Base-by-base conservation (phyloP, 768 basidiomycete species). In the Tephrocybe sp. region DNA sequence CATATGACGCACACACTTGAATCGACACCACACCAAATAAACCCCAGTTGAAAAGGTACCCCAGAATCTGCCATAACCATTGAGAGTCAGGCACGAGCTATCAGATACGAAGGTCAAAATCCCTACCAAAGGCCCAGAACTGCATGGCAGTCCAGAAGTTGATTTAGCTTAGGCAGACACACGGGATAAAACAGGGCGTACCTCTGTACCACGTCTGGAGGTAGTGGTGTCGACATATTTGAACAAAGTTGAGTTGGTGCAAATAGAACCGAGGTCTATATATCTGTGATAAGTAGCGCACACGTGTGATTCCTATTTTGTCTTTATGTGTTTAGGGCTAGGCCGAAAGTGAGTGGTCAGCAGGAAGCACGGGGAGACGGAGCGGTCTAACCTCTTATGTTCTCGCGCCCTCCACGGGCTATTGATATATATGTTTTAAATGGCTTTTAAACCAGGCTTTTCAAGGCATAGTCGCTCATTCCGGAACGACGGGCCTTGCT, bases 21-120 rank as follows among this genome's bases (percentile, higher is more conserved):
- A 64, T 54, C 1, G 61, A 56, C 14, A 69, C 57, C 1, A 66
- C 60, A 30, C 68, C 68, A 45, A 55, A 65, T 14, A 69, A 54
- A 22, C 60, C 56, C 62, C 60, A 65, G 45, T 65, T 64, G 14
- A 69, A 36, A 14, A 69, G 47, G 47, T 65, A 66, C 13, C 65
- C 66, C 20, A 69, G 52, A 23, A 69, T 44, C 67, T 69, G 39
- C 14, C 31, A 41, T 39, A 22, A 38, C 30, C n/a, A 11, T 11
- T 13, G 16, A 17, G 13, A 26, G 26, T 26, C 20, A 38, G 9
- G 16, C 33, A 16, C 26, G 32, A 34, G 12, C 1, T 7, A 19
- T 33, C 7, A 45, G 8, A 26, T 1, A 6, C 13, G 2, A 31
- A 33, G 16, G n/a, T 36, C 12, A n/a, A 19, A 13, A 14, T n/a